phyloP scores from a whole-genome alignment of 2,329 filamentous ascomycete genomes.

The Colletotrichum tabaci region DNA sequence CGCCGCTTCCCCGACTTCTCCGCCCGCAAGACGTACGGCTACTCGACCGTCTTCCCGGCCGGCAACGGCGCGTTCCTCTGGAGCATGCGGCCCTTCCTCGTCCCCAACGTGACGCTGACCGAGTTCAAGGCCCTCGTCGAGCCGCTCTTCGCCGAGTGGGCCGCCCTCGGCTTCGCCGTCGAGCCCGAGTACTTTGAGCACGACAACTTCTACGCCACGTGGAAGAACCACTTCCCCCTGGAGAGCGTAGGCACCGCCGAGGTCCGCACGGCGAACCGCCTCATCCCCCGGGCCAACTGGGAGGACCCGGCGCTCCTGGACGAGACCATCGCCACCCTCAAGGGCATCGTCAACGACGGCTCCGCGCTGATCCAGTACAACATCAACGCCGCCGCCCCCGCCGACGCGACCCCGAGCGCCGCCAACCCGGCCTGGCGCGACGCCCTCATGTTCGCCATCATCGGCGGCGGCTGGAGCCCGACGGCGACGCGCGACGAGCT shows the following conservation, averaged over 20 bases:
- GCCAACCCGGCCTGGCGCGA: conserved; percentile 65
- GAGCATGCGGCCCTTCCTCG: conserved; percentile 53
- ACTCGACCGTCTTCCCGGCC: conserved; percentile 43
- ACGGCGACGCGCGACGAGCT: conserved; percentile 34
- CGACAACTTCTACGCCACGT: conserved; percentile 55
- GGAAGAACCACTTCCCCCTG: conserved; percentile 57
- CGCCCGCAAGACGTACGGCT: conserved; percentile 48
- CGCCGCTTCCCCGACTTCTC: conserved; percentile 50
- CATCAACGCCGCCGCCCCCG: conserved; percentile 43
- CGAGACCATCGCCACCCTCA: conserved; percentile 49
- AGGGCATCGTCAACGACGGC: conserved; percentile 45
- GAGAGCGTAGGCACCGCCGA: conserved; percentile 48
- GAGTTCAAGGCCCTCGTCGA: conserved; percentile 52
- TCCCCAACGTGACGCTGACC: conserved; percentile 51
- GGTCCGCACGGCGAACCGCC: conserved; percentile 54
- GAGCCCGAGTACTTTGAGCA: conserved; percentile 53
- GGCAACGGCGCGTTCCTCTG: conserved; percentile 47
- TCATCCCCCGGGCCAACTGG: conserved; percentile 58
- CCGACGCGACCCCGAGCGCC: conserved; percentile 50
- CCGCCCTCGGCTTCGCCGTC: conserved; percentile 49
- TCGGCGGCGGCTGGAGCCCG: conserved; percentile 34
- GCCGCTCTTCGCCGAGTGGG: conserved; percentile 50
- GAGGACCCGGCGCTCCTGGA: conserved; percentile 43
- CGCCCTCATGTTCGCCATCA: conserved; percentile 54
- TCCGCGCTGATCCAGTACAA: conserved; percentile 45